Percentiles rank a stretch among this genome's conserved stretches.
Conservation (phyloP, 768 basidiomycete species). For the Kwoniella sp. region DNA sequence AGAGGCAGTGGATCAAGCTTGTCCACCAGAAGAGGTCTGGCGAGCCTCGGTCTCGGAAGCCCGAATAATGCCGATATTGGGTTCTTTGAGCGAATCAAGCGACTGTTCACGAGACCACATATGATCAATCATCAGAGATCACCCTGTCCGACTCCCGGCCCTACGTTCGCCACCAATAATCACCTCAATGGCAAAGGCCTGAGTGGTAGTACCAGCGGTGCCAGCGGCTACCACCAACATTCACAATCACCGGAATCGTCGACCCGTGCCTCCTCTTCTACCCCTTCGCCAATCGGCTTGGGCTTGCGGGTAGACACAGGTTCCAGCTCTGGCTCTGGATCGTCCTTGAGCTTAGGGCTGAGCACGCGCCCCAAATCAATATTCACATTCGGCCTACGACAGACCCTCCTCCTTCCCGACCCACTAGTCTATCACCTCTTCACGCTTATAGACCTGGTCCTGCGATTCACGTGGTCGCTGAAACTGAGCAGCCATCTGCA, state of each 20-base stretch:
- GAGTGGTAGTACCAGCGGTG: neutral
- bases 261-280: conserved; percentile 48
- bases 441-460: conserved; percentile 77
- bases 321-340: neutral
- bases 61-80: neutral
- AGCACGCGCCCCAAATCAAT: conserved; percentile 38
- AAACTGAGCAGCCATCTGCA: conserved; percentile 86
- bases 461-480: conserved; percentile 91
- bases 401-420: conserved; percentile 75
- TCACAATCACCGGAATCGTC: neutral
- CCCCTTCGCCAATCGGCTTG: neutral
- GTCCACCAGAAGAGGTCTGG: conserved; percentile 1
- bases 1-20: neutral
- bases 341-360: neutral
- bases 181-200: neutral
- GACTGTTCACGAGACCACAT: conserved; percentile 17
- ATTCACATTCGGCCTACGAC: conserved; percentile 74
- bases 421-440: conserved; percentile 77
- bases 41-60: neutral
- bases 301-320: neutral
- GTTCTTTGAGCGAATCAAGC: conserved; percentile 7
- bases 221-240: neutral
- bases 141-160: conserved; percentile 35
- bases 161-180: conserved; percentile 23
- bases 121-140: conserved; percentile 38